A percentile compares a stretch with the other conserved stretches of the same genome.
Evolutionary conservation across 768 basidiomycete genomes (phyloP).

Genomic region (Candolleomyces aberdarensis): DNA sequence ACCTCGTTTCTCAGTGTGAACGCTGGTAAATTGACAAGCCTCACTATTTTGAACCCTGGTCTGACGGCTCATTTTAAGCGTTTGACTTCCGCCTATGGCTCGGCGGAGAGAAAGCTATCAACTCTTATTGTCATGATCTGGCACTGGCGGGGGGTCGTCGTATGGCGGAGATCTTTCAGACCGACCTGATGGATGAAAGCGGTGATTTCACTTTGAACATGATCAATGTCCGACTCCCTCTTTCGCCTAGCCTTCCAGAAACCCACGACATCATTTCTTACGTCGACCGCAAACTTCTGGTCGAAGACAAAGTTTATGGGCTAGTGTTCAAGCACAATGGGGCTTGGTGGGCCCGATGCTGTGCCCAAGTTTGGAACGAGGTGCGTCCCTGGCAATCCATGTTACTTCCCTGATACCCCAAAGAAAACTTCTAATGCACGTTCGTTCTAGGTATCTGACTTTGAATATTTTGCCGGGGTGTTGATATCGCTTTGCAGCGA

Average conservation of each 20-base stretch:
- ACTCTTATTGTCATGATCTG: slow-evolving; percentile 67
- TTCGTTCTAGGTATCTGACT: too few relatives aligned
- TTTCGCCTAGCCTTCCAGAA: slow-evolving; percentile 24
- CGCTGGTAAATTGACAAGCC: slow-evolving; percentile 36
- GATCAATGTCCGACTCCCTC: slow-evolving; percentile 53
- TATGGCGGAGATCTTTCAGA: slow-evolving; percentile 64
- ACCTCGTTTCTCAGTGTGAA: slow-evolving; percentile 45
- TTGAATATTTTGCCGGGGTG: too few relatives aligned
- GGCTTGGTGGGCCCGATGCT: slow-evolving; percentile 45
- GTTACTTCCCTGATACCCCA: too few relatives aligned
- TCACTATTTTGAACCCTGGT: background rate
- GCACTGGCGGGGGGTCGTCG: slow-evolving; percentile 65
- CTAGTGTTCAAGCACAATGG: slow-evolving; percentile 34
- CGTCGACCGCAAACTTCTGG: slow-evolving; percentile 28
- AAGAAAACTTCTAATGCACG: too few relatives aligned
- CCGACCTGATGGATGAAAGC: slow-evolving; percentile 58
- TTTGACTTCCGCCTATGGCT: slow-evolving; percentile 75
- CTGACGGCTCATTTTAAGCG: slow-evolving; percentile 37
- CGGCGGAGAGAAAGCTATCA: slow-evolving; percentile 79
- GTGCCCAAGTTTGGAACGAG: slow-evolving; percentile 47
- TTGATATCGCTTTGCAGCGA: too few relatives aligned
- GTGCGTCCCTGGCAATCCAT: slow-evolving; percentile 17
- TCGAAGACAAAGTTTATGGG: slow-evolving; percentile 33
- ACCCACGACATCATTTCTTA: slow-evolving; percentile 18
- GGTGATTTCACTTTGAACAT: slow-evolving; percentile 70